These are phyloP conservation scores for Diaporthe batatas DNA, from an alignment of 2,329 filamentous ascomycete genomes.

Conservation along the genomic window DNA sequence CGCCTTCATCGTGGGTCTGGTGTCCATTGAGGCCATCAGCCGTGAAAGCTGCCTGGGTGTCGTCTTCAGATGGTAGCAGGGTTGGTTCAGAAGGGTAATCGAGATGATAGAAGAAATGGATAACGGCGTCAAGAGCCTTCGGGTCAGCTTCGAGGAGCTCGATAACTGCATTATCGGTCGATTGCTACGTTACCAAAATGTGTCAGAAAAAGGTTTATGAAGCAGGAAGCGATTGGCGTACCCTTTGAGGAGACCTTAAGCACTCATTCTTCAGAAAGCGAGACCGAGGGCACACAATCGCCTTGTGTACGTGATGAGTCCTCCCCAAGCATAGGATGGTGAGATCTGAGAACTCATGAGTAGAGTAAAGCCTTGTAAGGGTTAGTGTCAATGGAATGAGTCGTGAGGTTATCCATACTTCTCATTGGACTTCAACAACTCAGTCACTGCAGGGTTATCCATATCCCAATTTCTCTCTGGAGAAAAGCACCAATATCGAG, in stretches of 20 bases:
- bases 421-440: not conserved
- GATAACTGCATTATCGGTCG: constrained; percentile 13
- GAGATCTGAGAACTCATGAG: constrained; percentile 21
- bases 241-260: not conserved
- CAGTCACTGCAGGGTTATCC: not conserved
- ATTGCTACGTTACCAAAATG: not conserved
- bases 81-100: constrained; percentile 41
- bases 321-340: constrained; percentile 9
- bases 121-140: constrained; percentile 40
- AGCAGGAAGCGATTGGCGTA: not conserved
- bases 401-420: not conserved
- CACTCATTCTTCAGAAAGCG: constrained; percentile 7
- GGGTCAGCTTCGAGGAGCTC: constrained; percentile 41
- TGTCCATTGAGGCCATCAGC: not conserved
- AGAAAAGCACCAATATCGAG: not conserved
- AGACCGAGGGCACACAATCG: constrained; percentile 29
- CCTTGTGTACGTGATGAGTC: constrained; percentile 25
- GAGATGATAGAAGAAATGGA: constrained; percentile 44
- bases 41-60: not conserved
- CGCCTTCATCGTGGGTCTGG: not conserved
- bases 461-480: not conserved
- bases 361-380: not conserved
- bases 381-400: too few species aligned
- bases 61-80: not conserved
- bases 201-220: not conserved